Base-by-base conservation (phyloP, 2,329 filamentous ascomycete species). In the Alternaria sp. region DNA sequence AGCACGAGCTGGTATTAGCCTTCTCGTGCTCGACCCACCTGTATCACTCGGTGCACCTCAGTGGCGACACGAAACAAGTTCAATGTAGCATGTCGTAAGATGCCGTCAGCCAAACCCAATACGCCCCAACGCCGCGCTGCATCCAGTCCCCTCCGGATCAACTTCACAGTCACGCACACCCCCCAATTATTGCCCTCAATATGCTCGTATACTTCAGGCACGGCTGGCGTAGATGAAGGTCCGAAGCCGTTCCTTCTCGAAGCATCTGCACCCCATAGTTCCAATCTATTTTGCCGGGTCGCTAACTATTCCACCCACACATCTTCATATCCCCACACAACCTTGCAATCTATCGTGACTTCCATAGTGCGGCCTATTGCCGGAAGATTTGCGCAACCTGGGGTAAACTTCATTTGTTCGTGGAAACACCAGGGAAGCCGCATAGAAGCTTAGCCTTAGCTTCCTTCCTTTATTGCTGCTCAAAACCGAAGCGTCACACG, bases 321-420 rank as follows among this genome's bases (percentile, higher is more conserved):
- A 56, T 60, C 62, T 54, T 63, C 67, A 71, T 72, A 64, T 69
- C 73, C 73, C 73, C 73, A 69, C 73, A 73, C 70, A 59, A 46
- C 59, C 51, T 30, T 57, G 64, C 65, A 71, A 76, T 77, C 62
- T 75, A 70, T 63, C 51, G 51, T 58, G 46, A 48, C 59, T 57
- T 44, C 64, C 61, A 69, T 54, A 64, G 68, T 67, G 63, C 57
- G 54, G 54, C 53, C 57, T 66, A 68, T 65, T 66, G 63, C 74
- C 71, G 73, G 72, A 68, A 74, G 61, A 71, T 75, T 67, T 72
- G 70, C 67, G 62, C 61, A 62, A 66, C 68, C 72, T 72, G 70
- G 74, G 72, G 72, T 71, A 73, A 67, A 51, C 41, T 62, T 63
- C 59, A 65, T 74, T 67, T 58, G 48, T 47, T 52, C 43, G 61